Evolutionary conservation across 2,329 filamentous ascomycete species (phyloP).

Genomic region (Ceratocystis lukuohia): DNA sequence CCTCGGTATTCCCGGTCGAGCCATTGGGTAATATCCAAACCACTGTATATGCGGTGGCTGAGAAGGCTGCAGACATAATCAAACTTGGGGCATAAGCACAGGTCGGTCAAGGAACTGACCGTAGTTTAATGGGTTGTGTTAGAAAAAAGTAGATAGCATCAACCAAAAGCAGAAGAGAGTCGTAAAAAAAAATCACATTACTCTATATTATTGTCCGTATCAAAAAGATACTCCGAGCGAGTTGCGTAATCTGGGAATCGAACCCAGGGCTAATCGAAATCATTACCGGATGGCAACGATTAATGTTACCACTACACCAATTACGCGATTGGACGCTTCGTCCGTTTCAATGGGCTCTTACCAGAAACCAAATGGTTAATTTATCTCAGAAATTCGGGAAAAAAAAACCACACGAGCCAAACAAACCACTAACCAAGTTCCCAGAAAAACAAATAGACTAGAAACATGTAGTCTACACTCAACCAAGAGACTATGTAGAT

Average conservation of each 20-base stretch:
- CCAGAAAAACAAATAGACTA: neutral
- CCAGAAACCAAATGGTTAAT: neutral
- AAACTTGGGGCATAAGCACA: constrained; percentile 20
- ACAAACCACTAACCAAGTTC: neutral
- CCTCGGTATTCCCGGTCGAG: constrained; percentile 34
- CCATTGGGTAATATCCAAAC: constrained; percentile 28
- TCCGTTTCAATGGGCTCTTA: neutral
- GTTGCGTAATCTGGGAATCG: constrained; percentile 7
- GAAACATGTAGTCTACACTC: neutral
- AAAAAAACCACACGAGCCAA: neutral
- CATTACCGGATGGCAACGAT: constrained; percentile 9
- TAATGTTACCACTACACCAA: constrained; percentile 12
- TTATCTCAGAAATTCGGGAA: neutral
- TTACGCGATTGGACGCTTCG: neutral
- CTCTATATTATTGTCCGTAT: no score
- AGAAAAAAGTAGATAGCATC: neutral
- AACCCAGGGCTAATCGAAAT: constrained; percentile 9
- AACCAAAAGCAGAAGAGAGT: neutral
- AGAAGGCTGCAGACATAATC: constrained; percentile 31
- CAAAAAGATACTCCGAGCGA: no score
- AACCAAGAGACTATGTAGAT: neutral
- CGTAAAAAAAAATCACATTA: neutral
- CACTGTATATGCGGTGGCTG: constrained; percentile 26
- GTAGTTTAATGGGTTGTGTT: no score
- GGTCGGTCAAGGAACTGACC: neutral